These are phyloP conservation scores for Debaryomyces sp. DNA, from an alignment of 1,139 yeast species.

Conservation along the genomic window DNA sequence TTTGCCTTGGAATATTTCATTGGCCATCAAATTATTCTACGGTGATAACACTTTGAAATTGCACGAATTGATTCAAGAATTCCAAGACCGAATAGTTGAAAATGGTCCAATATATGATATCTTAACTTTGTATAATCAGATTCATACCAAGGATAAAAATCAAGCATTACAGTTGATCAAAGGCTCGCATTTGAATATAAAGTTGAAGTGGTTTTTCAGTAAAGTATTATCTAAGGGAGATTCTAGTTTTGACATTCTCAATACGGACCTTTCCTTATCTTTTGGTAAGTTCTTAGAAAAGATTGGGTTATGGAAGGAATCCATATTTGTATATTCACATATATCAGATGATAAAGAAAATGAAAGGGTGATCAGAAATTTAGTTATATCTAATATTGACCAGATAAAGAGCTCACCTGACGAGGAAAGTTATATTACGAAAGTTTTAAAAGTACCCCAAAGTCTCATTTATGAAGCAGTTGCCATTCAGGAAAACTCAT, in stretches of 20 bases:
- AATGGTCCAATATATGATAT: conserved; percentile 23
- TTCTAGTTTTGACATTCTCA: conserved; percentile 31
- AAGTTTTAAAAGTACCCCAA: conserved; percentile 48
- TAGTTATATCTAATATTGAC: conserved; percentile 52
- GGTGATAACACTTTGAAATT: conserved; percentile 52
- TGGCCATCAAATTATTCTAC: conserved; percentile 64
- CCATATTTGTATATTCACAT: conserved; percentile 63
- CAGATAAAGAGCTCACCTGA: conserved; percentile 31
- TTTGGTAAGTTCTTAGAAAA: conserved; percentile 58
- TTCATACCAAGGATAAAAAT: conserved; percentile 8
- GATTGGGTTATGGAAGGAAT: conserved; percentile 56
- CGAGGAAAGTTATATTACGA: conserved; percentile 36
- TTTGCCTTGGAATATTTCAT: conserved; percentile 67
- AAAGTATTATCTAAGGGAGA: conserved; percentile 36
- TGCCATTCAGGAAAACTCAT: conserved; percentile 45
- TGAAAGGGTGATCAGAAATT: conserved; percentile 39
- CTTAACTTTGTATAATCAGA: conserved; percentile 22
- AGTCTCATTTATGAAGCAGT: conserved; percentile 52
- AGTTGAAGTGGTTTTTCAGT: conserved; percentile 59
- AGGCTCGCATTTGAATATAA: conserved; percentile 23
- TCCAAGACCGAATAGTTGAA: conserved; percentile 12
- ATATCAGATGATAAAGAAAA: conserved; percentile 47
- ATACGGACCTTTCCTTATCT: conserved; percentile 34
- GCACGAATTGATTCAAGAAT: conserved; percentile 36
- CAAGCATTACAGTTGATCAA: conserved; percentile 13